Evolutionary conservation across 768 basidiomycete species (phyloP).

Genomic region (Phallus indusiatus): DNA sequence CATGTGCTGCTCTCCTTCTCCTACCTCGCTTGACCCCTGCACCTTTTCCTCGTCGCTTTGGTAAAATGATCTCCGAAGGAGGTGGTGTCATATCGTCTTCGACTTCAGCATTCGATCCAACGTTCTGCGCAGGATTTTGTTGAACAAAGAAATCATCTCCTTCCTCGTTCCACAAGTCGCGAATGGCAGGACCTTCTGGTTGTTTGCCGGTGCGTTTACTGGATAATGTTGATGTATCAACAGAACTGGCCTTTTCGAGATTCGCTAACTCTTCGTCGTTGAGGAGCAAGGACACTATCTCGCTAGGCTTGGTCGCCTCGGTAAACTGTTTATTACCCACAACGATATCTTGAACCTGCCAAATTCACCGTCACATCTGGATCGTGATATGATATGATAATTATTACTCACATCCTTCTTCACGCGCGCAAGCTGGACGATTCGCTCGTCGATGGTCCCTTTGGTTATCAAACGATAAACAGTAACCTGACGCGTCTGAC

Average conservation of each 20-base stretch:
- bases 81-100: constrained; percentile 22
- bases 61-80: constrained; percentile 19
- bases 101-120: constrained; percentile 19
- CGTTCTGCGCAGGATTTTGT: constrained; percentile 21
- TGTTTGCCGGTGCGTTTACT: constrained; percentile 25
- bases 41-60: constrained; percentile 24
- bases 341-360: constrained; percentile 97
- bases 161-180: constrained; percentile 79
- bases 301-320: constrained; percentile 88
- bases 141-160: constrained; percentile 83
- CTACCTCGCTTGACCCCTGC: constrained; percentile 24
- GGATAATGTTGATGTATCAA: constrained; percentile 19
- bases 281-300: constrained; percentile 89
- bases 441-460: constrained; percentile 95
- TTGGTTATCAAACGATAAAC: constrained; percentile 91
- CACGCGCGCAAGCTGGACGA: constrained; percentile 89
- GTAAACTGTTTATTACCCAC: constrained; percentile 95
- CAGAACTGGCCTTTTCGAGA: constrained; percentile 35
- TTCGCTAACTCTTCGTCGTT: constrained; percentile 89
- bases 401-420: constrained; percentile 78
- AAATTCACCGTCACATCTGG: not conserved
- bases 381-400: not conserved
- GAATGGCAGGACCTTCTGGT: constrained; percentile 24
- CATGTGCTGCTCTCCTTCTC: constrained; percentile 15
- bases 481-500: constrained; percentile 94